Evolutionary conservation across 345 rosid genomes (phyloP), one percentile per base, ranked within the genome.

Genomic region (Hypericum androsaemum): DNA sequence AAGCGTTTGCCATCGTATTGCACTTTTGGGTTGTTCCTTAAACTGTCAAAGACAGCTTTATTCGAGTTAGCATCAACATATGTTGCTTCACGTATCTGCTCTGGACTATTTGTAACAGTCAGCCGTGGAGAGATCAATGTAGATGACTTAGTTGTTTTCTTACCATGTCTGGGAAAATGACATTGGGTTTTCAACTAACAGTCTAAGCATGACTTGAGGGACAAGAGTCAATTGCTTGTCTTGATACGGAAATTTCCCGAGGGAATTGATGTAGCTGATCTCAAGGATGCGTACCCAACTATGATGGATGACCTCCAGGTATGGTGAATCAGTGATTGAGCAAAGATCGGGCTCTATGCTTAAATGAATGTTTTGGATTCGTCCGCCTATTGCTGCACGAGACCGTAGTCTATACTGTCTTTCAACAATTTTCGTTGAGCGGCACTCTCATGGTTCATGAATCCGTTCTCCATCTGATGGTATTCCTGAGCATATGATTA

Each of bases 41-140:
- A n/a, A n/a, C n/a, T n/a, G n/a, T n/a, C n/a, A n/a, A 15, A 12
- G 3, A 12, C 12, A 45, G 16, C 16, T 45, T 6, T 7, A 11
- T 12, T 12, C 8, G 48, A 45, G 12, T 12, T 45, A 7, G 16
- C 48, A 12, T 86, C 94, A 37, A 84, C 95, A 54, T 77, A 65
- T 59, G 86, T 77, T 1, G 60, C 70, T 56, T 82, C 86, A 15
- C 80, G 83, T 66, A 89, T 89, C 74, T 84, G 83, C 70, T 90
- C 87, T 22, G 32, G 32, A 22, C 4, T 22, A 1, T 22, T 22
- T 22, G 32, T 22, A 22, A 22, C 32, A 22, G 32, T 22, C 32
- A 22, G 1, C 32, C 32, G 32, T 22, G 32, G 32, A 4, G 32
- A 22, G 32, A 22, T 22, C 32, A 4, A 22, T 22, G 32, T 22